phyloP scores from a whole-genome alignment of 2,329 filamentous ascomycete genomes.

The Bipolaris sorokiniana region DNA sequence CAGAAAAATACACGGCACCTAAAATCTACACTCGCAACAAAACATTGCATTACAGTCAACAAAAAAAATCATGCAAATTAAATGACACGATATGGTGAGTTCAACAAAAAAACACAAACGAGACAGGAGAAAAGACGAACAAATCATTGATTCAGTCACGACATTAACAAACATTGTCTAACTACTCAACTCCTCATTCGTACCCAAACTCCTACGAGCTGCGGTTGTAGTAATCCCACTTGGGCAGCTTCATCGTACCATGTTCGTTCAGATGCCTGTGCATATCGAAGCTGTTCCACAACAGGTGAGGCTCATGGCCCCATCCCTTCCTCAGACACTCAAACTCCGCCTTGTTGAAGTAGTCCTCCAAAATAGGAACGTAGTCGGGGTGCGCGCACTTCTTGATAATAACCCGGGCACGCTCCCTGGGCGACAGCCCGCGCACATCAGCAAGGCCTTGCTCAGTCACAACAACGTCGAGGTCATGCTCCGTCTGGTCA shows the following conservation, averaged over 20 bases:
- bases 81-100: background rate
- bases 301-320: constrained; percentile 87
- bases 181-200: no score
- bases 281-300: constrained; percentile 89
- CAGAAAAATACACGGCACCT: background rate
- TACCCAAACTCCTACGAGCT: constrained; percentile 3
- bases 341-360: constrained; percentile 84
- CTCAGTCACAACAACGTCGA: constrained; percentile 84
- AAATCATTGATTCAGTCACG: no score
- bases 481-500: constrained; percentile 91
- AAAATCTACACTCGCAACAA: background rate
- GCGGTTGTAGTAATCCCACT: constrained; percentile 58
- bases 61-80: background rate
- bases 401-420: constrained; percentile 82
- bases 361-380: constrained; percentile 78
- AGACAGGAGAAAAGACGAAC: no score
- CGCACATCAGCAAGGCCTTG: constrained; percentile 84
- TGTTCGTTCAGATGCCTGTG: constrained; percentile 81
- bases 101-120: background rate
- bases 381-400: constrained; percentile 88
- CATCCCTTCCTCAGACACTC: constrained; percentile 85
- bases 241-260: constrained; percentile 85
- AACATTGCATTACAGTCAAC: background rate
- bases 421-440: constrained; percentile 78
- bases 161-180: no score